Evolutionary conservation across 1,284 basidiomycete genomes (phyloP).

Genomic region (Pyrrhoderma lamaoense): DNA sequence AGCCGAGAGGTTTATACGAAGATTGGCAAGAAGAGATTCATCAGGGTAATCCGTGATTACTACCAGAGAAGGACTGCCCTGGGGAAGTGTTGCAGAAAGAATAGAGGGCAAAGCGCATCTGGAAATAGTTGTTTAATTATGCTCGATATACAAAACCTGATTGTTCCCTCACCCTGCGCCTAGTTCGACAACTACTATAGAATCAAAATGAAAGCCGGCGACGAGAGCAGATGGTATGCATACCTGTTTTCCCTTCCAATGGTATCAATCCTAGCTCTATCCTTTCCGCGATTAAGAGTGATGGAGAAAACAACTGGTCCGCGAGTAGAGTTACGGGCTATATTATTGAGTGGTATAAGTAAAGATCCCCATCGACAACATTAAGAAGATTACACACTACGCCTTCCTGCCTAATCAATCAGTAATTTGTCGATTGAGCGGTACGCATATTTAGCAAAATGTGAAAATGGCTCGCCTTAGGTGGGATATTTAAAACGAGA

Average conservation of each 20-base stretch:
- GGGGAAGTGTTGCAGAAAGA: slow-evolving; percentile 38
- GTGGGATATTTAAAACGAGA: slow-evolving; percentile 41
- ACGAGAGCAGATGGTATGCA: slow-evolving; percentile 15
- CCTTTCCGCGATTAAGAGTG: slow-evolving; percentile 54
- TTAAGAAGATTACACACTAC: slow-evolving; percentile 35
- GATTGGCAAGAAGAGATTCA: slow-evolving; percentile 47
- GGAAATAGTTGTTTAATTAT: too few species aligned
- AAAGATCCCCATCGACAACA: slow-evolving; percentile 16
- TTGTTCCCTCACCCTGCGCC: slow-evolving; percentile 45
- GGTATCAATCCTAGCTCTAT: slow-evolving; percentile 49
- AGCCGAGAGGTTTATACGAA: slow-evolving; percentile 43
- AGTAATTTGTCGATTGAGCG: slow-evolving; percentile 1
- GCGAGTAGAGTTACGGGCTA: slow-evolving; percentile 65
- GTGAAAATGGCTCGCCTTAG: slow-evolving; percentile 37
- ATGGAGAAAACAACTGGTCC: slow-evolving; percentile 65
- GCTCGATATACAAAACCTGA: too few species aligned
- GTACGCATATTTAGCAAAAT: neutral
- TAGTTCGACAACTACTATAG: slow-evolving; percentile 50
- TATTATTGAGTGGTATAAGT: slow-evolving; percentile 13
- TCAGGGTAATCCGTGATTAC: slow-evolving; percentile 66
- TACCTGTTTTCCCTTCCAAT: slow-evolving; percentile 34
- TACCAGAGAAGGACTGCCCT: slow-evolving; percentile 39
- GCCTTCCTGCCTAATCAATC: slow-evolving; percentile 38
- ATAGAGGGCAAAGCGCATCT: slow-evolving; percentile 54
- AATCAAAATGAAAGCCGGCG: neutral